Base-by-base conservation (phyloP, 2,329 filamentous ascomycete genomes). In the Xylaria sp. region DNA sequence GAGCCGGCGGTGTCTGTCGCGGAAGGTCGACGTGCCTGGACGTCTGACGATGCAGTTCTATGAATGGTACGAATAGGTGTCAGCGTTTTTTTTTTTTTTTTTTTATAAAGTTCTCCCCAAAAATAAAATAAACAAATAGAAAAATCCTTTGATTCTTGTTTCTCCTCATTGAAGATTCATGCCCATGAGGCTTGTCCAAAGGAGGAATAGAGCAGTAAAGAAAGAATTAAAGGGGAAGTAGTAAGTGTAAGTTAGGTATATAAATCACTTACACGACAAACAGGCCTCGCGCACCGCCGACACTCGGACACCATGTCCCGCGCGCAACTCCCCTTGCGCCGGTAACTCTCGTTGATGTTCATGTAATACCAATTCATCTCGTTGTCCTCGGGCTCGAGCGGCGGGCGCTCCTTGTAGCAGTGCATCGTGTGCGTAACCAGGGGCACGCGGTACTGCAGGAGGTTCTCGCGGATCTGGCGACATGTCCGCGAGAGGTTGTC, bases 11-110 rank as follows among this genome's bases (percentile, higher is more conserved):
- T 97, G 91, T 47, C 95, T 90, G 69, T 91, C 88, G 50, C 88
- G 90, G 44, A 97, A 85, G 25, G 89, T 85, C 37, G 86, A 83
- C 1, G 86, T 84, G 2, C 91, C 88, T 0, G 93, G 93, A 0
- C 92, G 90, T 80, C 98, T 97, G 76, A 93, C 91, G 5, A 91
- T 91, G 80, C 95, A 98, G 75, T 98, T 98, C 93, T 97, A 79
- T 61, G 9, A 50, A 78, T 60, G 9, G 48, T n/a, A 21, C 40
- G 25, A 57, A 44, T 21, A 13, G 57, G 10, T 63, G 63, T 54
- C 23, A 35, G 21, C 8, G 8, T 35, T 40, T 29, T 42, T 13
- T n/a, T n/a, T n/a, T n/a, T n/a, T n/a, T n/a, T n/a, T n/a, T n/a
- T n/a, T n/a, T n/a, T n/a, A n/a, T n/a, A n/a, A 42, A 27, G 5